Base-by-base conservation (phyloP, 1,284 basidiomycete genomes). In the Inonotus hispidus region DNA sequence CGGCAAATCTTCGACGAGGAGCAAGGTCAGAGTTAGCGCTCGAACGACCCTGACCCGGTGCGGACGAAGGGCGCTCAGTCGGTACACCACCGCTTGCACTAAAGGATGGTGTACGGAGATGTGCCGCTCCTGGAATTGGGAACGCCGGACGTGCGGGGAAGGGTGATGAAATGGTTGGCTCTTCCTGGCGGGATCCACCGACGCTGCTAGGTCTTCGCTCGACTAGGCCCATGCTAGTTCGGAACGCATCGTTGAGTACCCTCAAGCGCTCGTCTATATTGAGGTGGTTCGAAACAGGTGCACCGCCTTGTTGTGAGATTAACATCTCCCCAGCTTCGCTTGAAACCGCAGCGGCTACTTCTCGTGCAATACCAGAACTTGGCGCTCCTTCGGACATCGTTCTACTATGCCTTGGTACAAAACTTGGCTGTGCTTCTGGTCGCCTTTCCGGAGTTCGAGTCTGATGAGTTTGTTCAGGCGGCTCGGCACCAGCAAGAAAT, bases 171-270 rank as follows among this genome's bases (percentile, higher is more conserved):
- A 37, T 11, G 39, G 41, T 21, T 19, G 43, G 23, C 19, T 47
- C 35, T 43, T 47, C 37, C 1, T 56, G 27, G 23, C 11, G 7
- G 21, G 25, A 50, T 21, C 53, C 53, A 14, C 25, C 53, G 21
- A 23, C 43, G 13, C 14, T 41, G 37, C 39, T 53, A 7, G 45
- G 41, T 37, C 46, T 53, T 35, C 32, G 43, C 41, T 27, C 66
- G 55, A 46, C 60, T 41, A 56, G 25, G 75, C 61, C 67, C 53
- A 90, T 71, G 59, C 81, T 85, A 58, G 78, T 79, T 65, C 82
- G 66, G 70, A 89, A 90, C 52, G 75, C 73, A 63, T 83, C 84
- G 61, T 86, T 83, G 85, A 90, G 86, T 71, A 77, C 75, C 59
- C 72, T 74, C 61, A 90, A 69, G 62, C 79, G 75, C 69, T 82